Conservation (phyloP, 345 rosid genomes). For the Alliaria petiolata region DNA sequence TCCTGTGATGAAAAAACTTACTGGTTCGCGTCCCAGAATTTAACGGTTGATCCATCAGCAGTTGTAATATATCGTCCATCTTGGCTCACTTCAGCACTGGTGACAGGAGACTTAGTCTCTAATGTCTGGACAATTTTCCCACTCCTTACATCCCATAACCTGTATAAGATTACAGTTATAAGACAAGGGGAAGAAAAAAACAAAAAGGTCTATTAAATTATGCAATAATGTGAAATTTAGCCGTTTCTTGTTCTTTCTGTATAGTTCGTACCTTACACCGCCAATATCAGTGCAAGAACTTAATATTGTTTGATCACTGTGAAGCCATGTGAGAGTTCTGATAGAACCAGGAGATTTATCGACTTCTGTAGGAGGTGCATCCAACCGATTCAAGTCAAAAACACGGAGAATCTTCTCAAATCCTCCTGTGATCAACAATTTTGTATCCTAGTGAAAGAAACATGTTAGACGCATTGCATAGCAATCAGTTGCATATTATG, state of each 20-base stretch:
- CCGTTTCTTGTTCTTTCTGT: neutral
- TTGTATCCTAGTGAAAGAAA: constrained; percentile 56
- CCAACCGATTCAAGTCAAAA: constrained; percentile 35
- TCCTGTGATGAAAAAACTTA: constrained; percentile 56
- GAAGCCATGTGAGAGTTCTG: constrained; percentile 40
- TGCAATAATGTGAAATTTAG: neutral
- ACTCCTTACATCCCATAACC: constrained; percentile 94
- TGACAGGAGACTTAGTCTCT: constrained; percentile 82
- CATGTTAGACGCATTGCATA: neutral
- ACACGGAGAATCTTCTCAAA: constrained; percentile 34
- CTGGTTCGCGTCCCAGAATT: constrained; percentile 99
- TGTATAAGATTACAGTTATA: constrained; percentile 13
- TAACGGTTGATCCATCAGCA: constrained; percentile 82
- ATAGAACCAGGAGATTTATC: constrained; percentile 39
- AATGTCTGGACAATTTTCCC: constrained; percentile 82
- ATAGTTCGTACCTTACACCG: constrained; percentile 74
- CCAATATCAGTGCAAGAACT: constrained; percentile 89
- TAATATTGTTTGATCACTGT: constrained; percentile 62
- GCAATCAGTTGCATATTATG: neutral
- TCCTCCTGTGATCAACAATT: constrained; percentile 34
- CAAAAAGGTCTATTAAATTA: neutral
- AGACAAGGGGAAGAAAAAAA: neutral
- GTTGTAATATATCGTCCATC: constrained; percentile 94
- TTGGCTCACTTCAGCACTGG: constrained; percentile 97
- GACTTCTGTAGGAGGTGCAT: constrained; percentile 37